phyloP scores from a whole-genome alignment of 2,329 filamentous ascomycete genomes.

The Bipolaris bicolor region DNA sequence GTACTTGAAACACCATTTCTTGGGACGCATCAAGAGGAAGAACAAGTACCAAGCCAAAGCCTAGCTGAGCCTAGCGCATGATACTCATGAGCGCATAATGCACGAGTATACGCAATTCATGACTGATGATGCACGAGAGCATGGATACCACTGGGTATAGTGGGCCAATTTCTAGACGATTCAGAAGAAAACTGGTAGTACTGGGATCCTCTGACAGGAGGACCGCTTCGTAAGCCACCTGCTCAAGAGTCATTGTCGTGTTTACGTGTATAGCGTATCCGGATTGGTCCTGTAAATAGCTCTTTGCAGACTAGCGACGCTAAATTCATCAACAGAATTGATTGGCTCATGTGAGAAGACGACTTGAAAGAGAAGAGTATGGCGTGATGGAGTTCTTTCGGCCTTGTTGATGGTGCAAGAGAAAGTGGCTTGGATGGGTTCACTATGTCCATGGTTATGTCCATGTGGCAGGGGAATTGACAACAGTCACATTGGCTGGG shows the following conservation, averaged over 20 bases:
- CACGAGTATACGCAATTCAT: conserved; percentile 10
- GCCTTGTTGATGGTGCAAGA: too few relatives aligned
- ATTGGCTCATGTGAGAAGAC: too few relatives aligned
- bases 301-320: too few relatives aligned
- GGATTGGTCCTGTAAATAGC: too few relatives aligned
- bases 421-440: too few relatives aligned
- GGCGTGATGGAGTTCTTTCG: too few relatives aligned
- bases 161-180: conserved; percentile 65
- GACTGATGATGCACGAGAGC: conserved; percentile 3
- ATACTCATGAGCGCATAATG: conserved; percentile 3
- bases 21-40: background rate
- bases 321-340: too few relatives aligned
- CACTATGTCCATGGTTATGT: too few relatives aligned
- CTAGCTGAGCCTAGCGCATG: conserved; percentile 5
- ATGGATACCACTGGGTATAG: conserved; percentile 54
- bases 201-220: conserved; percentile 25
- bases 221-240: background rate
- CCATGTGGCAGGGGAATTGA: too few relatives aligned
- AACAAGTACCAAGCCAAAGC: background rate
- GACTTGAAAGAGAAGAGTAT: too few relatives aligned
- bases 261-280: background rate
- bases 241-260: background rate
- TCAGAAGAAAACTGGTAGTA: conserved; percentile 64
- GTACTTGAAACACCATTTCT: background rate
- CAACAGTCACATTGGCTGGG: too few relatives aligned